Evolutionary conservation across 2,329 filamentous ascomycete genomes (phyloP).

Genomic region (Beauveria sp.): DNA sequence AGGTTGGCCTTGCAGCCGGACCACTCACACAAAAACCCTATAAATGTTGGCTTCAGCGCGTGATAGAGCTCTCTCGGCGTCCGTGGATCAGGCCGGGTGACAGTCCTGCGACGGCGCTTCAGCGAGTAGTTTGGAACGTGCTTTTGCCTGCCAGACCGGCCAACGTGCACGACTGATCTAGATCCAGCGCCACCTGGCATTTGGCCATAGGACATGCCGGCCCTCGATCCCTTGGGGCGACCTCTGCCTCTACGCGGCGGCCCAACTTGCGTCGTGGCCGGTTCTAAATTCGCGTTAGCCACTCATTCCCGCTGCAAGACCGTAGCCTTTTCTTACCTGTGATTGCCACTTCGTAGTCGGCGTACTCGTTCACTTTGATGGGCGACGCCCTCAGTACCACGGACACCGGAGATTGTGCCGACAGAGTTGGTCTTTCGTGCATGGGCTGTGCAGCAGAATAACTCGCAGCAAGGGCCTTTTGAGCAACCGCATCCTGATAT

Average conservation of each 20-base stretch:
- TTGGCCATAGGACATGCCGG: constrained; percentile 23
- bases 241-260: constrained; percentile 22
- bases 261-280: background rate
- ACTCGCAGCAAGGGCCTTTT: background rate
- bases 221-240: constrained; percentile 39
- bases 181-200: constrained; percentile 14
- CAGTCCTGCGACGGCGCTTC: constrained; percentile 33
- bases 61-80: constrained; percentile 35
- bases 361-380: constrained; percentile 5
- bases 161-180: background rate
- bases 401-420: background rate
- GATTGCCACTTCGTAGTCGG: background rate
- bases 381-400: constrained; percentile 4
- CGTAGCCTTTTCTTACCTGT: background rate
- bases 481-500: background rate
- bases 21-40: constrained; percentile 55
- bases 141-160: background rate
- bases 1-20: constrained; percentile 49
- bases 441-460: background rate
- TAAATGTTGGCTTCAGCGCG: constrained; percentile 34
- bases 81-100: constrained; percentile 32
- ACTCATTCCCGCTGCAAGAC: background rate
- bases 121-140: constrained; percentile 14
- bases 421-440: background rate
- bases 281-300: background rate